Percentiles rank a stretch among this genome's conserved stretches.
Conservation (phyloP, 331 rosid genomes). For the Malus hybrid region DNA sequence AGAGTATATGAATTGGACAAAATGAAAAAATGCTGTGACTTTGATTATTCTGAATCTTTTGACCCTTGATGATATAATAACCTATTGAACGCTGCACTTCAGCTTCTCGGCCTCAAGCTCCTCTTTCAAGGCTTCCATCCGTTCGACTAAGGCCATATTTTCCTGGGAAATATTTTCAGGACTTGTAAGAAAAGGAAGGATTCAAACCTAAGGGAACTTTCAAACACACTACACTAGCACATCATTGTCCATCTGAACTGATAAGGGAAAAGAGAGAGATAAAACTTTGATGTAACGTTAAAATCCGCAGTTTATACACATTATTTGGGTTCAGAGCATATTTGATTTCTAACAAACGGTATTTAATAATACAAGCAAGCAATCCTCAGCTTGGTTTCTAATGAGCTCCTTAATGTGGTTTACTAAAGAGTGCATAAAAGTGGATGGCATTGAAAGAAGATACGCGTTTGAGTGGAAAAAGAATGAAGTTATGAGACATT, state of each 20-base stretch:
- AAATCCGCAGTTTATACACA: not conserved
- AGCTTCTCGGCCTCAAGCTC: conserved; percentile 57
- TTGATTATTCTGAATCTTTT: not conserved
- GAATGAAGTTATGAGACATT: not conserved
- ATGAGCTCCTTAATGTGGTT: not conserved
- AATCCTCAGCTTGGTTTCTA: not conserved
- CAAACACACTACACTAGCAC: not conserved
- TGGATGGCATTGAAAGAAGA: not conserved
- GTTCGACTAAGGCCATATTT: conserved; percentile 42
- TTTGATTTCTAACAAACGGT: not conserved
- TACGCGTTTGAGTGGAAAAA: not conserved
- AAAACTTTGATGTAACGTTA: not conserved
- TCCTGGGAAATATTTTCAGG: conserved; percentile 46
- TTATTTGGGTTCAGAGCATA: not conserved
- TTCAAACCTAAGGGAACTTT: not conserved
- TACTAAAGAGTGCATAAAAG: not conserved
- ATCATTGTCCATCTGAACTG: not conserved
- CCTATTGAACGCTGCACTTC: conserved; percentile 39
- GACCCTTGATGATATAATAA: not conserved
- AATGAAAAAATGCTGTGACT: not conserved
- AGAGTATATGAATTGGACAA: not conserved
- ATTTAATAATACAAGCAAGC: not conserved
- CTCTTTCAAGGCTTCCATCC: conserved; percentile 55
- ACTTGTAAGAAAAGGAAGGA: conserved; percentile 13
- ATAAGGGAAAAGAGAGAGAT: not conserved